Percentiles rank a stretch among this genome's conserved stretches.
Conservation (phyloP, 371 early-diverging fungal species). For the Smittium culicis region DNA sequence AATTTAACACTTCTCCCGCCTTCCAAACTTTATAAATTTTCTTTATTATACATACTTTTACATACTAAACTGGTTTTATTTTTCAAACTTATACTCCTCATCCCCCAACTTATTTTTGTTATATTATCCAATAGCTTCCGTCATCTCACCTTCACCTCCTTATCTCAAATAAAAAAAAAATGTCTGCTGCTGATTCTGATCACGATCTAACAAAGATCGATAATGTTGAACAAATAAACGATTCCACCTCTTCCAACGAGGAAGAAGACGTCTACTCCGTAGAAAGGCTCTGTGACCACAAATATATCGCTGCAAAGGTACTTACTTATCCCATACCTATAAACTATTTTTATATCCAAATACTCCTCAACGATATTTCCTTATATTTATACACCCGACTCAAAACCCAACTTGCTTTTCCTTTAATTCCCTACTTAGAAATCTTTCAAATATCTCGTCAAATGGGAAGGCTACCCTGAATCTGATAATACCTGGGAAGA, state of each 20-base stretch:
- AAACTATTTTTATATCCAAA: neutral
- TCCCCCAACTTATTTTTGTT: neutral
- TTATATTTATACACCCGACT: neutral
- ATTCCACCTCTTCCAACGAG: neutral
- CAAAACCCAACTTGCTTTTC: neutral
- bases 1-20: too few relatives aligned
- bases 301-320: constrained; percentile 5
- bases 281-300: constrained; percentile 7
- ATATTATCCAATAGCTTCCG: too few relatives aligned
- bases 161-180: too few relatives aligned
- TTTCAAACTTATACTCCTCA: neutral
- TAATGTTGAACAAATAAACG: too few relatives aligned
- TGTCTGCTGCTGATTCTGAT: too few relatives aligned
- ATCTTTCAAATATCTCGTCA: constrained; percentile 19
- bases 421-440: constrained; percentile 9
- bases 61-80: too few relatives aligned
- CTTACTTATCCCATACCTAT: too few relatives aligned
- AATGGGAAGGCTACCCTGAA: constrained; percentile 28
- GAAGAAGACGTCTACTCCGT: constrained; percentile 9
- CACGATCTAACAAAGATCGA: too few relatives aligned
- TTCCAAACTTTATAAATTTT: too few relatives aligned
- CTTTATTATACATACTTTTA: too few relatives aligned
- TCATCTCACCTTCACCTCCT: too few relatives aligned
- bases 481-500: constrained; percentile 33
- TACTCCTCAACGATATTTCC: constrained; percentile 3